These are phyloP conservation scores for Aotearoamyces nothofagi DNA, from an alignment of 2,329 filamentous ascomycete genomes.

Conservation along the genomic window DNA sequence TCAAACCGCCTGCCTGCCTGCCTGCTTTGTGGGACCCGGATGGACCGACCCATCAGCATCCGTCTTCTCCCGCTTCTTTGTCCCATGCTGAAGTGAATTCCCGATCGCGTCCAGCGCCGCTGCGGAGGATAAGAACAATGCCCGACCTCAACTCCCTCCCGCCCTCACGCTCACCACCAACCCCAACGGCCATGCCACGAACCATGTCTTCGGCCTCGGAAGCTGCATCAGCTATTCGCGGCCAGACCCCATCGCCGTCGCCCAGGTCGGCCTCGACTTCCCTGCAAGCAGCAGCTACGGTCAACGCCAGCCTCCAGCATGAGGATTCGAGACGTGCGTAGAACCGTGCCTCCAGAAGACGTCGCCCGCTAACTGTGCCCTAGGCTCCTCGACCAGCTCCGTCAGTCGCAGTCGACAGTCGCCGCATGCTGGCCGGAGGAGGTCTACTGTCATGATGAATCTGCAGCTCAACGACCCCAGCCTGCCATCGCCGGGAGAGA, in stretches of 20 bases:
- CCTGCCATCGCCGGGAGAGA: conserved; percentile 52
- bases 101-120: no score
- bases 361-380: conserved; percentile 3
- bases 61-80: no score
- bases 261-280: conserved; percentile 53
- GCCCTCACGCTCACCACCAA: conserved; percentile 23
- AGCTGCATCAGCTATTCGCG: conserved; percentile 14
- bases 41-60: no score
- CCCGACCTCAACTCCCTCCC: conserved; percentile 46
- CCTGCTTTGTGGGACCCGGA: no score
- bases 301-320: conserved; percentile 62
- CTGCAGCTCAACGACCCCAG: conserved; percentile 58
- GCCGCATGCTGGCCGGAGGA: conserved; percentile 38
- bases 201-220: conserved; percentile 22
- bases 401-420: conserved; percentile 28
- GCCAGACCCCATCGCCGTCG: conserved; percentile 42
- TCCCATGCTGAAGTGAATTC: no score
- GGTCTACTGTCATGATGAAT: conserved; percentile 58
- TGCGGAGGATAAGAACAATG: background rate
- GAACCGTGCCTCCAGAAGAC: conserved; percentile 1
- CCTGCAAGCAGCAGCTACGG: conserved; percentile 59
- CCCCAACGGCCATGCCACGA: conserved; percentile 22
- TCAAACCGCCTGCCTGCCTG: no score
- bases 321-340: conserved; percentile 41
- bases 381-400: conserved; percentile 32